Evolutionary conservation across 23 red algal genomes (phyloP).

Genomic region (Chondrus crispus): DNA sequence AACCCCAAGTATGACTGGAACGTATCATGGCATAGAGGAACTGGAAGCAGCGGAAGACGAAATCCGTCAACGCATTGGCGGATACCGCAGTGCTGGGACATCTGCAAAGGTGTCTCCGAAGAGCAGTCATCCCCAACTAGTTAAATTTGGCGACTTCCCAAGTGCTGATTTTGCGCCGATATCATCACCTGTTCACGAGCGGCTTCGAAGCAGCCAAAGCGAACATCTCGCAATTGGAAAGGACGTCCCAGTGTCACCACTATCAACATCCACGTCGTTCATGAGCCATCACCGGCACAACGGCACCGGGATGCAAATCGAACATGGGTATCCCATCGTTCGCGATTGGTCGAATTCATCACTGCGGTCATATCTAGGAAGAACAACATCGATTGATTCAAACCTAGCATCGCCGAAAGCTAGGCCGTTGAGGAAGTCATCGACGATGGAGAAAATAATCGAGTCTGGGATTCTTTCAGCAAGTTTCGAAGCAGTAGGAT

Average conservation of each 20-base stretch:
- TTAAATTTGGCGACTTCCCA: too few relatives aligned
- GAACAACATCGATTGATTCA: neutral
- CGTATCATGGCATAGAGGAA: neutral
- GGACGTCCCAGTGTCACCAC: neutral
- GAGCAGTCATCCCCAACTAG: neutral
- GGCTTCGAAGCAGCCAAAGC: too few relatives aligned
- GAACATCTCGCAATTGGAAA: neutral
- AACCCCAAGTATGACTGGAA: neutral
- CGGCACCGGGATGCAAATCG: constrained; percentile 46
- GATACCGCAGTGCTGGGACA: neutral
- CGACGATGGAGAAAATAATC: constrained; percentile 54
- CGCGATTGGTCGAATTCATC: constrained; percentile 47
- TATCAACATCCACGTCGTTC: neutral
- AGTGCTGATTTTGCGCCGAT: neutral
- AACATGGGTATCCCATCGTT: constrained; percentile 43
- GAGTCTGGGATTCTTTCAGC: constrained; percentile 57
- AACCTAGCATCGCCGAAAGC: neutral
- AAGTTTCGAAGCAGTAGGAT: constrained; percentile 54
- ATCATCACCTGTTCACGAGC: too few relatives aligned
- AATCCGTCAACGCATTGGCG: neutral
- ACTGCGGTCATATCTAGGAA: neutral
- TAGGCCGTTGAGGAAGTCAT: neutral
- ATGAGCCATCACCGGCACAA: neutral
- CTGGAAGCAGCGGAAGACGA: neutral
- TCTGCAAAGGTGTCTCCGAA: neutral